These are phyloP conservation scores for Colletotrichum liaoningense DNA, from an alignment of 2,329 filamentous ascomycete genomes.

Conservation along the genomic window DNA sequence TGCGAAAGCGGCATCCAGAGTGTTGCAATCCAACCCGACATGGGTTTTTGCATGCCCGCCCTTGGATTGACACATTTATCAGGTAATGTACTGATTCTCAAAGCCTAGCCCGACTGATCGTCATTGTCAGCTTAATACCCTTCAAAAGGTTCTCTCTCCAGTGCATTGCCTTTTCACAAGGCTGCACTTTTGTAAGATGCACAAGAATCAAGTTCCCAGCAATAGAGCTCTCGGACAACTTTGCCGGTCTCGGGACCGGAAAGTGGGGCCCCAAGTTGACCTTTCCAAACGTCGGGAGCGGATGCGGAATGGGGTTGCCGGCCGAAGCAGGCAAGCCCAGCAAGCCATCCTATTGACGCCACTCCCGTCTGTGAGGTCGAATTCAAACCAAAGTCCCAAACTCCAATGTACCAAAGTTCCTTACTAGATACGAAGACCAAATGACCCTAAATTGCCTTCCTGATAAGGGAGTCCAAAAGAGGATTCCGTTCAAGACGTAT, in stretches of 20 bases:
- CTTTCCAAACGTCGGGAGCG: neutral
- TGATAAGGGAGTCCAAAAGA: neutral
- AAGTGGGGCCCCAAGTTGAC: neutral
- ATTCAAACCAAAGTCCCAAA: neutral
- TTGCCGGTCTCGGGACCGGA: constrained; percentile 32
- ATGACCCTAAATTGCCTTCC: neutral
- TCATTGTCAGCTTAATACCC: neutral
- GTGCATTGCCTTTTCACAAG: neutral
- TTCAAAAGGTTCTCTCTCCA: neutral
- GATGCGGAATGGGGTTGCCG: neutral
- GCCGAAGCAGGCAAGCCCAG: neutral
- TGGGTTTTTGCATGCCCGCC: no score
- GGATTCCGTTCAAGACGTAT: neutral
- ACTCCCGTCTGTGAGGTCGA: neutral
- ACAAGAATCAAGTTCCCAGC: neutral
- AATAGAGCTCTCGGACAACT: neutral
- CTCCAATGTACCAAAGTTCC: neutral
- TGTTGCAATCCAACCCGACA: neutral
- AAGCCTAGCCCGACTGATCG: neutral
- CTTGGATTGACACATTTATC: neutral
- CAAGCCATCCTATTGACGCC: neutral
- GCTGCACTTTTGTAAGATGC: neutral
- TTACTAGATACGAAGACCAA: neutral
- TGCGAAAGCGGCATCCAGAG: constrained; percentile 27
- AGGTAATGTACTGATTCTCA: neutral